Evolutionary conservation across 345 rosid species (phyloP).

Genomic region (Erodium maritimum): DNA sequence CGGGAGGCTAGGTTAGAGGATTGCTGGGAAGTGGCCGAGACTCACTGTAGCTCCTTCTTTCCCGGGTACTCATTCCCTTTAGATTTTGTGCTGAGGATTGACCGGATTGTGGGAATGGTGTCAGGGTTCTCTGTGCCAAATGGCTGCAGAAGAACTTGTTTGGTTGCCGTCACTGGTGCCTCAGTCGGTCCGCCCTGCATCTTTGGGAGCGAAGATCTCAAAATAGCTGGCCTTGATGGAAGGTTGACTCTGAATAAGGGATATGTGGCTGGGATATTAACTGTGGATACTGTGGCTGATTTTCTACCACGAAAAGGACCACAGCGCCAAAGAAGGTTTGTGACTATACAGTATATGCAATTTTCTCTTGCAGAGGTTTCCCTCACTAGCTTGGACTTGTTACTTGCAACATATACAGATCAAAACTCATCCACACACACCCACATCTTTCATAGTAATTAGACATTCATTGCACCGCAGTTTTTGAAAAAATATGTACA

Average conservation of each 20-base stretch:
- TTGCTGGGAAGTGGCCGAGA: conserved; percentile 97
- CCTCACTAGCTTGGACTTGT: too few species aligned
- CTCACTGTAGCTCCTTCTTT: conserved; percentile 85
- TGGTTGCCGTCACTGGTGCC: conserved; percentile 48
- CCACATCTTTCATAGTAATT: too few species aligned
- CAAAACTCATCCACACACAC: too few species aligned
- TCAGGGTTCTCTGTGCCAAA: conserved; percentile 59
- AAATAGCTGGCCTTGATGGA: background rate
- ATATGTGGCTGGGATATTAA: conserved; percentile 80
- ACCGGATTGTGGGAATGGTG: conserved; percentile 68
- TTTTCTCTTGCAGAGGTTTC: too few species aligned
- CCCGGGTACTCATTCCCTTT: conserved; percentile 81
- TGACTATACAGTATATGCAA: background rate
- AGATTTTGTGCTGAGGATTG: conserved; percentile 60
- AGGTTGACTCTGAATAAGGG: background rate
- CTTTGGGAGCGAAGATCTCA: conserved; percentile 35
- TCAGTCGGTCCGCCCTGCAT: conserved; percentile 19
- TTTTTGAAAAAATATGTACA: too few species aligned
- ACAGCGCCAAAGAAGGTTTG: conserved; percentile 60
- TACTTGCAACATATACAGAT: too few species aligned
- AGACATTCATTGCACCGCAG: too few species aligned
- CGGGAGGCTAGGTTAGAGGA: conserved; percentile 92
- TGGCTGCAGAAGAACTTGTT: conserved; percentile 60
- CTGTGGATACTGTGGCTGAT: conserved; percentile 78
- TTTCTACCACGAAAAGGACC: conserved; percentile 86